These are phyloP conservation scores for Periglandula ipomoeae DNA, from an alignment of 2,329 filamentous ascomycete species.

Conservation along the genomic window DNA sequence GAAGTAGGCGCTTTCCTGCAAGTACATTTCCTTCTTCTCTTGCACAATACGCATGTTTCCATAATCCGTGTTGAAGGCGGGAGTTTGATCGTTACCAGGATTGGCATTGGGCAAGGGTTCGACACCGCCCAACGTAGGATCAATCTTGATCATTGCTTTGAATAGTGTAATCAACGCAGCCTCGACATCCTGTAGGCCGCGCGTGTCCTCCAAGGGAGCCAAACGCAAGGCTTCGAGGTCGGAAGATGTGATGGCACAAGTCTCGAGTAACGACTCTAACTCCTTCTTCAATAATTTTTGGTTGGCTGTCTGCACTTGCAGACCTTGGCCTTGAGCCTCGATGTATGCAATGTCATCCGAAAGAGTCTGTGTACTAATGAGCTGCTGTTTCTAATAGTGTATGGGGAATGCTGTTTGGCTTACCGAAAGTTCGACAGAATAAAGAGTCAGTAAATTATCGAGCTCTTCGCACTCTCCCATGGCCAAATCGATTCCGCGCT, in stretches of 20 bases:
- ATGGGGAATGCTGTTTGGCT: constrained; percentile 27
- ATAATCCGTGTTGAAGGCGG: constrained; percentile 60
- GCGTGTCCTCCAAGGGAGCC: constrained; percentile 61
- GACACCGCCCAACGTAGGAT: constrained; percentile 60
- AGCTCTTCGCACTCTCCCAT: constrained; percentile 93
- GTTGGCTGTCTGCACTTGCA: constrained; percentile 95
- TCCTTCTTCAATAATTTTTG: constrained; percentile 90
- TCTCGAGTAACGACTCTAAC: constrained; percentile 79
- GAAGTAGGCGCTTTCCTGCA: constrained; percentile 65
- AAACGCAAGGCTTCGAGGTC: constrained; percentile 61
- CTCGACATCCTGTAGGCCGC: constrained; percentile 72
- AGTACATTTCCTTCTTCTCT: constrained; percentile 88
- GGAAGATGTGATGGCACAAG: constrained; percentile 77
- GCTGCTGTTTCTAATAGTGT: neutral
- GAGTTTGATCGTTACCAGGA: constrained; percentile 30
- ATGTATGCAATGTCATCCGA: constrained; percentile 96
- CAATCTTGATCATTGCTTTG: constrained; percentile 88
- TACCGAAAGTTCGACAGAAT: constrained; percentile 88
- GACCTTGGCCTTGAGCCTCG: constrained; percentile 90
- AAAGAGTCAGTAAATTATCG: constrained; percentile 86
- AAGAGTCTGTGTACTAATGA: constrained; percentile 54
- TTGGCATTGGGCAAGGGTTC: constrained; percentile 41
- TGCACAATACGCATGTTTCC: constrained; percentile 89
- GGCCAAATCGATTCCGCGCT: constrained; percentile 76
- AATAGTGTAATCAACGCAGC: constrained; percentile 70